A percentile compares a stretch with the other conserved stretches of the same genome.
These are phyloP conservation scores for Epichloe typhina DNA, from an alignment of 2,329 filamentous ascomycete genomes.

Conservation along the genomic window DNA sequence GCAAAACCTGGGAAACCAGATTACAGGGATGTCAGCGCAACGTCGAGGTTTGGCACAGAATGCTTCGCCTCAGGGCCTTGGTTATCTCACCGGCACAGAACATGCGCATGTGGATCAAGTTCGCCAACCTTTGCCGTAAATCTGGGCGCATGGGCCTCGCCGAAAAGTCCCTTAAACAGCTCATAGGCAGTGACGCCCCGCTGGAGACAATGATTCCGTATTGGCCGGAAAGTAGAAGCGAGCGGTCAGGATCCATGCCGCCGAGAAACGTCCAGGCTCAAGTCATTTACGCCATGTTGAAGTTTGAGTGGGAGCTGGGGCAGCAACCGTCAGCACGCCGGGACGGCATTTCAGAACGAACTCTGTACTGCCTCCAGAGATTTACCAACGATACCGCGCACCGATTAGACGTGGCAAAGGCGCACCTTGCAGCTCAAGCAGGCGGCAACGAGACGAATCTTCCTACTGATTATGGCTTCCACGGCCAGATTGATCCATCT, in stretches of 20 bases:
- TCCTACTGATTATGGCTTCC: constrained; percentile 35
- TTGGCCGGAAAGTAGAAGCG: constrained; percentile 31
- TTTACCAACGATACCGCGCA: constrained; percentile 49
- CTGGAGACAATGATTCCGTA: constrained; percentile 49
- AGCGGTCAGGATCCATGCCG: constrained; percentile 6
- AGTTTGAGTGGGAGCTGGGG: constrained; percentile 87
- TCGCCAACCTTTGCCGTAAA: constrained; percentile 94
- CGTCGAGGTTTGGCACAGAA: constrained; percentile 95
- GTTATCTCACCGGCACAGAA: constrained; percentile 89
- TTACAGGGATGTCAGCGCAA: constrained; percentile 92
- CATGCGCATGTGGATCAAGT: constrained; percentile 99
- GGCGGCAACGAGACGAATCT: constrained; percentile 30
- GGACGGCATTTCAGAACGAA: constrained; percentile 37
- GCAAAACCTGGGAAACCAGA: constrained; percentile 88
- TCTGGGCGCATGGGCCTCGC: constrained; percentile 87
- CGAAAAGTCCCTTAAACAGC: constrained; percentile 82
- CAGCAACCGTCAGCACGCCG: constrained; percentile 38
- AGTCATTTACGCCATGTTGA: constrained; percentile 91
- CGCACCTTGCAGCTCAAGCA: constrained; percentile 33
- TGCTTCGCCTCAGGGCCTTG: constrained; percentile 86
- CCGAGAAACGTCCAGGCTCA: constrained; percentile 50
- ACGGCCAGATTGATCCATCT: constrained; percentile 30
- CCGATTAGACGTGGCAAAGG: constrained; percentile 38
- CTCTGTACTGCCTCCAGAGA: constrained; percentile 43
- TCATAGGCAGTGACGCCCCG: constrained; percentile 61